A percentile compares a stretch with the other conserved stretches of the same genome.
Evolutionary conservation across 345 rosid genomes (phyloP).

Genomic region (Alliaria petiolata): DNA sequence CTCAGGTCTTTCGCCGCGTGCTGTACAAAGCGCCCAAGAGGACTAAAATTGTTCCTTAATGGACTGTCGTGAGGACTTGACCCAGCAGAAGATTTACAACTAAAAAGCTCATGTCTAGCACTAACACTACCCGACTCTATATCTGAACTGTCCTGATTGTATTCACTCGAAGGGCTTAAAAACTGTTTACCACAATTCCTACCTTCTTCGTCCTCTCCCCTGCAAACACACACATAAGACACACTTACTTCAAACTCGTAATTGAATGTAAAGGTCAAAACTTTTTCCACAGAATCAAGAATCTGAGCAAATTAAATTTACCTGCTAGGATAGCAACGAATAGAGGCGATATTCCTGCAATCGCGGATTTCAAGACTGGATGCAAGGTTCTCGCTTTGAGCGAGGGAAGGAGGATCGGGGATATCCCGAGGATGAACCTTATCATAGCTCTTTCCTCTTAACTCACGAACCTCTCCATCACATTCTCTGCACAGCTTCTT

Average conservation of each 20-base stretch:
- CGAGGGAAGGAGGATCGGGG: constrained; percentile 55
- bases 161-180: constrained; percentile 64
- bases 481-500: constrained; percentile 64
- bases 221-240: constrained; percentile 22
- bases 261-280: not conserved
- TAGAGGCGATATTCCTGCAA: constrained; percentile 47
- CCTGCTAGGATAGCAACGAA: constrained; percentile 63
- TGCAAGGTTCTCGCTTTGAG: constrained; percentile 40
- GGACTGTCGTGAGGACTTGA: constrained; percentile 91
- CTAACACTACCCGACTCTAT: constrained; percentile 81
- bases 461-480: constrained; percentile 37
- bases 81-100: constrained; percentile 65
- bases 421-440: constrained; percentile 79
- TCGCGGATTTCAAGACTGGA: constrained; percentile 51
- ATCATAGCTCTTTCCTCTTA: constrained; percentile 50
- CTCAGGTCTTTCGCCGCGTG: constrained; percentile 57
- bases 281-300: not conserved
- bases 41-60: constrained; percentile 78
- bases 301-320: constrained; percentile 21
- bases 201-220: constrained; percentile 78
- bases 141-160: constrained; percentile 58
- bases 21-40: constrained; percentile 78
- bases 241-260: not conserved
- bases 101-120: constrained; percentile 66
- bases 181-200: constrained; percentile 55